A percentile compares a stretch with the other conserved stretches of the same genome.
phyloP scores from a whole-genome alignment of 371 early-diverging fungal species.

The Nematocida ausubeli region DNA sequence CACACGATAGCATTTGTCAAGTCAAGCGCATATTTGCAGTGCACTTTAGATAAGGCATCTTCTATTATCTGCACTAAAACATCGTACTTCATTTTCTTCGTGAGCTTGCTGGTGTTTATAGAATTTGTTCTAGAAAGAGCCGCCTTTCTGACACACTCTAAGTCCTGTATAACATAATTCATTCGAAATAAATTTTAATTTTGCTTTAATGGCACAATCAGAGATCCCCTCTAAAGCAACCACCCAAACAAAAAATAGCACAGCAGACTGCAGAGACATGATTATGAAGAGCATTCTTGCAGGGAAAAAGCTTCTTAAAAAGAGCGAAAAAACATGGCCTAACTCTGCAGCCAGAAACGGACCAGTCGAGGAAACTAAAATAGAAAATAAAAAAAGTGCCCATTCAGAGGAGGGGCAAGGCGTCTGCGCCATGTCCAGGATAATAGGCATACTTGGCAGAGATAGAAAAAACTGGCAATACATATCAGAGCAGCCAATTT shows the following conservation, averaged over 20 bases:
- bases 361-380: no score
- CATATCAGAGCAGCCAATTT: conserved; percentile 20
- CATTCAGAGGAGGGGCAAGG: no score
- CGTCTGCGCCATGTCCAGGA: background rate
- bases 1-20: background rate
- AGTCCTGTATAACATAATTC: background rate
- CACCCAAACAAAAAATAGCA: no score
- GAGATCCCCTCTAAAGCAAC: background rate
- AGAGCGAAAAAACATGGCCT: no score
- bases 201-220: background rate
- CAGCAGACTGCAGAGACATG: no score
- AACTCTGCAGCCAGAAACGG: no score
- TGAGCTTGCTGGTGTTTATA: background rate
- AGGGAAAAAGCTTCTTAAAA: background rate
- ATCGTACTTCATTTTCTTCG: background rate
- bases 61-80: background rate
- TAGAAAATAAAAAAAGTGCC: background rate
- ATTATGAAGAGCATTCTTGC: no score
- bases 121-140: background rate
- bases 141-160: background rate
- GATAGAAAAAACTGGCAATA: conserved; percentile 10
- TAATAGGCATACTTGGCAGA: background rate
- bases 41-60: background rate
- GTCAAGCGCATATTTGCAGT: background rate
- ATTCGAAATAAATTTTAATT: background rate